Evolutionary conservation across 164 flowering plant genomes (phyloP).

Genomic region (Liquidambar formosana): DNA sequence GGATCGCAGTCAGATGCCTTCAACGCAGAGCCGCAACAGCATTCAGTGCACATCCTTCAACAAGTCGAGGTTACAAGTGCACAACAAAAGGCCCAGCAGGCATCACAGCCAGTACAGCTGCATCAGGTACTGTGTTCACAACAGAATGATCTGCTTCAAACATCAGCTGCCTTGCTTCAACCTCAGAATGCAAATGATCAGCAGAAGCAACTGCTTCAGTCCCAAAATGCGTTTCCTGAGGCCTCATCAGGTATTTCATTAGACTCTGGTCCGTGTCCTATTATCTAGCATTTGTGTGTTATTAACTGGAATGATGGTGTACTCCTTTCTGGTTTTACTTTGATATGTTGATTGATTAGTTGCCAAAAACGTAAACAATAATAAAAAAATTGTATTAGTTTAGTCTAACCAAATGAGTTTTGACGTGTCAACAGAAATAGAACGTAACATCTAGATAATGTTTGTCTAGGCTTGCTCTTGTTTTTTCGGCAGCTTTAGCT

Average conservation of each 20-base stretch:
- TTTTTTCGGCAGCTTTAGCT: no score
- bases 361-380: no score
- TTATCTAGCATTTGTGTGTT: no score
- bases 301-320: no score
- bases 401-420: no score
- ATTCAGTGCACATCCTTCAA: constrained; percentile 7
- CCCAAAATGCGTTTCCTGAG: constrained; percentile 12
- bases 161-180: constrained; percentile 16
- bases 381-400: no score
- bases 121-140: constrained; percentile 17
- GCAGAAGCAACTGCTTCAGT: constrained; percentile 17
- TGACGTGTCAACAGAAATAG: no score
- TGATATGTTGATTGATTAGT: no score
- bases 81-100: constrained; percentile 5
- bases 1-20: background rate
- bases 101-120: constrained; percentile 19
- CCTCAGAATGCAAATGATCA: constrained; percentile 11
- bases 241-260: constrained; percentile 22
- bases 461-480: no score
- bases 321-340: no score
- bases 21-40: constrained; percentile 11
- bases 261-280: no score
- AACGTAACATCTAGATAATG: no score
- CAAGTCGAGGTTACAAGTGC: constrained; percentile 6
- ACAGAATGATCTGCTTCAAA: constrained; percentile 9